Evolutionary conservation across 140 eudicot genomes (phyloP).

Genomic region (Senecio squalidus): DNA sequence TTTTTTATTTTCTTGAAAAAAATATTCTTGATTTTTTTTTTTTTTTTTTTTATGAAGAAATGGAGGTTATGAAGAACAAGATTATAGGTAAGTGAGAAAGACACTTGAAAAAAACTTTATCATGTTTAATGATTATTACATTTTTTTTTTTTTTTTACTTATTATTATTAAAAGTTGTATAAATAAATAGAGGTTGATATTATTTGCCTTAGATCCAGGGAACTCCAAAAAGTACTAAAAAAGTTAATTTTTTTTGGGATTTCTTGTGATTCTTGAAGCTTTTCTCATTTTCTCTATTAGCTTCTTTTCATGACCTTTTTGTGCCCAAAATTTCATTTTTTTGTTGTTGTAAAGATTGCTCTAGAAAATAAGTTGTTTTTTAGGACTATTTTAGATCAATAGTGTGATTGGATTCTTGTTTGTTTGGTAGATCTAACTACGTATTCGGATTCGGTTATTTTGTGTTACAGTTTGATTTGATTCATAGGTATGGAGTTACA

Average conservation of each 20-base stretch:
- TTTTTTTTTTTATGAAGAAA: too few species aligned
- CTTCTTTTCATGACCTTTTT: conserved; percentile 54
- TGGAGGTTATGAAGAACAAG: conserved; percentile 26
- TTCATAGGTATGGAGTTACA: conserved; percentile 26
- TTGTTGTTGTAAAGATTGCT: conserved; percentile 13
- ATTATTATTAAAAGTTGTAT: conserved; percentile 30
- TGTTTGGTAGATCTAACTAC: conserved; percentile 42
- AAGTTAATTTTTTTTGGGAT: conserved; percentile 35
- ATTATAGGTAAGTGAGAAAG: conserved; percentile 35
- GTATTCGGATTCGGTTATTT: conserved; percentile 17
- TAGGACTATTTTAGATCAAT: conserved; percentile 24
- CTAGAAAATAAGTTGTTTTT: too few species aligned
- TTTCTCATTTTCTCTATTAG: conserved; percentile 37
- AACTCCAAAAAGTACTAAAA: conserved; percentile 38
- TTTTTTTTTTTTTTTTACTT: conserved; percentile 3
- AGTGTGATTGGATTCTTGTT: conserved; percentile 23
- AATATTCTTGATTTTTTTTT: too few species aligned
- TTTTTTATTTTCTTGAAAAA: conserved; percentile 11
- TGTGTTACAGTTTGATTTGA: conserved; percentile 15
- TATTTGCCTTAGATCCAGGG: conserved; percentile 84
- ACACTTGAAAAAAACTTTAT: conserved; percentile 23
- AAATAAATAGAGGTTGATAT: conserved; percentile 47
- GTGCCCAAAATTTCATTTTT: conserved; percentile 30
- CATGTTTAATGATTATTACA: conserved; percentile 28
- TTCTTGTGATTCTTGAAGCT: conserved; percentile 64